Evolutionary conservation across 192 early-diverging fungal species (phyloP), one percentile per base, ranked within the genome.

Genomic region (Pilaira anomala): DNA sequence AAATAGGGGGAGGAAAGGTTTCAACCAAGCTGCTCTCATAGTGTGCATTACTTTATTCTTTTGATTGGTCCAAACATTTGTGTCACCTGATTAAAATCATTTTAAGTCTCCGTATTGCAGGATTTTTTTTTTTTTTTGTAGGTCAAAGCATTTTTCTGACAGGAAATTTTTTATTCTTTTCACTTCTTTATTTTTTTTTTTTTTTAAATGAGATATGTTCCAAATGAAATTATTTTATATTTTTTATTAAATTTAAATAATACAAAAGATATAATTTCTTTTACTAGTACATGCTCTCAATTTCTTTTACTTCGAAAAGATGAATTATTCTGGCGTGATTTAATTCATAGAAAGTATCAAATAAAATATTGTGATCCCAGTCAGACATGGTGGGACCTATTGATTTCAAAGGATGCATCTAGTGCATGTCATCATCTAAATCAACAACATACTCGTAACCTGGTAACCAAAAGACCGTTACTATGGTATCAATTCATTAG

Each of bases 211-310:
- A 40, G 6, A 21, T 24, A 58, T 13, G 36, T 58, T 16, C 56
- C 56, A 13, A 19, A 58, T 58, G 56, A 58, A 58, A 58, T 58
- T 22, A 42, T 58, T 13, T 42, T 42, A 21, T 33, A 24, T 42
- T 22, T 58, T 42, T 19, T 58, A 3, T 13, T 24, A 19, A 39
- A 19, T 41, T 42, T 58, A 42, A 33, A 58, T 21, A 13, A 41
- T 9, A 19, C 19, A 42, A 46, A 7, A 0, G 56, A 58, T 25
- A 21, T 19, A 16, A 40, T 40, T 19, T 58, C 39, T 22, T 41
- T 58, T 2, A 36, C 33, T 39, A 40, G 33, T 14, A 58, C 56
- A n/a, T 58, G 39, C 25, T 9, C 22, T 25, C 4, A 36, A 25
- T 24, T 58, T 11, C 6, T 41, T 7, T 41, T 36, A 5, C 22